Base-by-base conservation (phyloP, 805 yeast species). In the Cyberlindnera mrakii region DNA sequence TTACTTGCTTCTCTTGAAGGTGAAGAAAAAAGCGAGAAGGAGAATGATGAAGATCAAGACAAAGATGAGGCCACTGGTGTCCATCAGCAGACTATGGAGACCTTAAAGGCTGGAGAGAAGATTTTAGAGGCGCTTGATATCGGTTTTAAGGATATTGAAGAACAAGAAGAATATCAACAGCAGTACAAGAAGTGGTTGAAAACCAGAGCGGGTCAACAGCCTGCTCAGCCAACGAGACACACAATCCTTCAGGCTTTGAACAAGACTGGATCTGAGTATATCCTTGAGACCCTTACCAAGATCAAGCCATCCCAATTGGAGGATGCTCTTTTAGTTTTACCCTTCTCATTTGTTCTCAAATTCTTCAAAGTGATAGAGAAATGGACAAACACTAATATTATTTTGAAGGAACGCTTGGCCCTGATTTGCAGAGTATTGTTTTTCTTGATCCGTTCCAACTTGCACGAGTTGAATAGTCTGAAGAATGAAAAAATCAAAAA, bases 81-180 rank as follows among this genome's bases (percentile, higher is more conserved):
- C 15, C 74, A 78, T 30, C 82, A 82, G 54, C 96, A 90, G 63
- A 88, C 96, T 0, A 69, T 82, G 59, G 99, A 93, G 56, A 85
- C 96, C 2, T 73, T 93, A 58, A 91, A 91, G 63, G 93, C 96
- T 1, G 96, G 98, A 50, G 99, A 91, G 64, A 82, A 82, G 56
- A 65, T 91, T 38, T 82, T 87, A 77, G 98, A 91, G 60, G 96
- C 97, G 0, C 67, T 91, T 39, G 97, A 93, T 51, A 67, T 90
- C 46, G 95, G 95, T 1, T 66, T 68, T 15, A 78, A 76, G 40
- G 96, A 89, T 52, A 65, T 86, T 34, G 82, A 77, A 35, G 75
- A 76, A 11, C 51, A 60, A 14, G 76, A 72, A 42, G 74, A 71
- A 33, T 82, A 82, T 55, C 66, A 69, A 37, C 58, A 56, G 32